Evolutionary conservation across 495 filamentous ascomycete species (phyloP), one percentile per base, ranked within the genome.

Genomic region (Trichocladium uniseriatum): DNA sequence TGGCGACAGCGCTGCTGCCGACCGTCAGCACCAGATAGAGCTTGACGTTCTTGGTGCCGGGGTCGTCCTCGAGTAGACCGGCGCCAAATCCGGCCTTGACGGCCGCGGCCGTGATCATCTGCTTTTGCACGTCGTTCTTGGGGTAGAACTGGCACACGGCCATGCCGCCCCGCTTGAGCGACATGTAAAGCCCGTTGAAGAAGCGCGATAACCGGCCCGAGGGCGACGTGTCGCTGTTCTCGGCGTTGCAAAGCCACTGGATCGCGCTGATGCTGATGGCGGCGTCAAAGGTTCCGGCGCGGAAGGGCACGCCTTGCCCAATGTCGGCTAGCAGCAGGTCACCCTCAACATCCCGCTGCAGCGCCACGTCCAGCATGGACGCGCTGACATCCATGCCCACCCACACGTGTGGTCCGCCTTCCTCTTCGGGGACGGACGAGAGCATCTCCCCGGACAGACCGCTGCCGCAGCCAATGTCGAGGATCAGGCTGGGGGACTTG

Each of bases 71-170:
- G 43, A 98, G 68, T 28, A 98, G 73, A 68, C 92, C 92, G 0
- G 94, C 92, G 8, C 94, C 90, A 65, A 98, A 98, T 0, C 92
- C 92, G 5, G 92, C 92, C 61, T 82, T 87, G 48, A 95, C 84
- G 1, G 92, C 92, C 15, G 92, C 90, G 14, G 69, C 70, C 42
- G 83, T 87, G 47, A 97, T 89, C 92, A 97, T 95, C 49, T 72
- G 79, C 61, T 87, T 82, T 69, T 97, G 92, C 52, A 75, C 74
- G 56, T 92, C 87, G 65, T 98, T 95, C 70, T 92, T 94, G 3
- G 92, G 94, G 65, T 98, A 98, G 64, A 98, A 97, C 61, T 97
- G 92, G 59, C 90, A 91, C 19, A 97, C 92, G 2, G 94, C 92
- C 35, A 87, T 78, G 19, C 90, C 92, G 9, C 92, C 92, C 5